Evolutionary conservation across 2,329 filamentous ascomycete genomes (phyloP).

Genomic region (Furcasterigmium furcatum): DNA sequence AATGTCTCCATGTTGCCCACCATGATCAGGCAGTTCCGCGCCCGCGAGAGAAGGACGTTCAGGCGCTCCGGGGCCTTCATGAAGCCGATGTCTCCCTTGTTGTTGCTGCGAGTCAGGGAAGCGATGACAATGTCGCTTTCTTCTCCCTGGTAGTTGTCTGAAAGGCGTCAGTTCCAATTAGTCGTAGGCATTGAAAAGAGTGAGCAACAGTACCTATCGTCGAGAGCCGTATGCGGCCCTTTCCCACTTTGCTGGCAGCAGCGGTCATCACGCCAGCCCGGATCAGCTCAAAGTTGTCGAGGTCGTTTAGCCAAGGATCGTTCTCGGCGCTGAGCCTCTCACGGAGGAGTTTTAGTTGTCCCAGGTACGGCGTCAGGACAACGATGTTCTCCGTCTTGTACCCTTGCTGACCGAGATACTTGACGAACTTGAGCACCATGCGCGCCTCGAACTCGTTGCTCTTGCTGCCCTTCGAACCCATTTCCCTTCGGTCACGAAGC

Average conservation of each 20-base stretch:
- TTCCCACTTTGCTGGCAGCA: slow-evolving; percentile 46
- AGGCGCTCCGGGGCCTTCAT: slow-evolving; percentile 62
- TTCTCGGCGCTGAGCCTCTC: slow-evolving; percentile 51
- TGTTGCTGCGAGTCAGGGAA: slow-evolving; percentile 66
- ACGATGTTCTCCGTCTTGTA: slow-evolving; percentile 65
- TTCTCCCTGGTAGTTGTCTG: slow-evolving; percentile 78
- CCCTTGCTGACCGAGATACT: slow-evolving; percentile 68
- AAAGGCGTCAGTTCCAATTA: not conserved
- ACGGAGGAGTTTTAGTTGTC: slow-evolving; percentile 58
- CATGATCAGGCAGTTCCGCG: slow-evolving; percentile 63
- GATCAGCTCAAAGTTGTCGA: slow-evolving; percentile 62
- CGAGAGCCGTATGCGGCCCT: slow-evolving; percentile 55
- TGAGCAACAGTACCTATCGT: slow-evolving; percentile 59
- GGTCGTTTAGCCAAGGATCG: slow-evolving; percentile 65
- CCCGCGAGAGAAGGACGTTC: slow-evolving; percentile 68
- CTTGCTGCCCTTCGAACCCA: slow-evolving; percentile 48
- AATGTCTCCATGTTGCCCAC: slow-evolving; percentile 70
- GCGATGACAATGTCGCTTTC: slow-evolving; percentile 71
- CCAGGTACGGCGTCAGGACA: slow-evolving; percentile 69
- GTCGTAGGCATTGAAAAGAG: no score
- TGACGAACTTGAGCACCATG: slow-evolving; percentile 63
- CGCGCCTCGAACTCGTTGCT: slow-evolving; percentile 62
- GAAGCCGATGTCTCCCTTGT: slow-evolving; percentile 64
- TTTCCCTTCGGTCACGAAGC: slow-evolving; percentile 48
- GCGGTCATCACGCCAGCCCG: slow-evolving; percentile 58